Conservation (phyloP, 805 yeast species). For the Blastobotrys mokoenaii region DNA sequence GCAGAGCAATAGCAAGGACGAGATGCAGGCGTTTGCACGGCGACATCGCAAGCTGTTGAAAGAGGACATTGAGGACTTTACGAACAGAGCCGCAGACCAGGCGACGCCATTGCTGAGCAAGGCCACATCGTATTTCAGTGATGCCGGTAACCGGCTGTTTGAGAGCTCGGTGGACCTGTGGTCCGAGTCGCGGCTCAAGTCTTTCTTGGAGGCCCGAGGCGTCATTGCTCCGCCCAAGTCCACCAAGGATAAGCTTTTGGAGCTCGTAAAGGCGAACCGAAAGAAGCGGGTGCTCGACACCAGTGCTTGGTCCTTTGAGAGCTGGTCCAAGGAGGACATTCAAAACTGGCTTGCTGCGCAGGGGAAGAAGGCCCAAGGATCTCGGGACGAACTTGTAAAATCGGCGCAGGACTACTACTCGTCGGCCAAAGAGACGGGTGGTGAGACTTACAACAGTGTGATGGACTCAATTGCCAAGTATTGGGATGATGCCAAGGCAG, state of each 20-base stretch:
- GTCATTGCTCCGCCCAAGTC: slow-evolving; percentile 23
- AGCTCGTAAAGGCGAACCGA: slow-evolving; percentile 35
- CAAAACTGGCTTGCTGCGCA: slow-evolving; percentile 41
- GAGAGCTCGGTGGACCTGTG: slow-evolving; percentile 22
- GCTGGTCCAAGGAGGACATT: slow-evolving; percentile 46
- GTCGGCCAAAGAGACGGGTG: slow-evolving; percentile 33
- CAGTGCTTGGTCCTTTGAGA: slow-evolving; percentile 43
- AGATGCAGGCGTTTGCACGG: slow-evolving; percentile 22
- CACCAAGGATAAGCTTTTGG: slow-evolving; percentile 34
- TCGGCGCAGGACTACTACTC: slow-evolving; percentile 21
- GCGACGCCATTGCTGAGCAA: slow-evolving; percentile 17
- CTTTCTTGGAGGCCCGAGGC: slow-evolving; percentile 31
- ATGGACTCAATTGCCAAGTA: neutral
- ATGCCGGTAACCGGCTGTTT: slow-evolving; percentile 15
- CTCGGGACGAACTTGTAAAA: slow-evolving; percentile 35
- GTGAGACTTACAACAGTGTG: slow-evolving; percentile 21
- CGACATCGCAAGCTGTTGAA: slow-evolving; percentile 27
- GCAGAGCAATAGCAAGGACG: slow-evolving; percentile 13
- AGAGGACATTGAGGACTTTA: slow-evolving; percentile 14
- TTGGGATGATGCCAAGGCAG: slow-evolving; percentile 31
- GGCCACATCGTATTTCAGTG: slow-evolving; percentile 13
- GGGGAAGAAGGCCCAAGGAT: slow-evolving; percentile 33
- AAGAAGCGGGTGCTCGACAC: slow-evolving; percentile 31
- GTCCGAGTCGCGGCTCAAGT: slow-evolving; percentile 28
- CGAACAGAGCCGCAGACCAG: slow-evolving; percentile 9